Evolutionary conservation across 768 basidiomycete genomes (phyloP), one percentile per base, ranked within the genome.

Genomic region (Lentinula lateritia): DNA sequence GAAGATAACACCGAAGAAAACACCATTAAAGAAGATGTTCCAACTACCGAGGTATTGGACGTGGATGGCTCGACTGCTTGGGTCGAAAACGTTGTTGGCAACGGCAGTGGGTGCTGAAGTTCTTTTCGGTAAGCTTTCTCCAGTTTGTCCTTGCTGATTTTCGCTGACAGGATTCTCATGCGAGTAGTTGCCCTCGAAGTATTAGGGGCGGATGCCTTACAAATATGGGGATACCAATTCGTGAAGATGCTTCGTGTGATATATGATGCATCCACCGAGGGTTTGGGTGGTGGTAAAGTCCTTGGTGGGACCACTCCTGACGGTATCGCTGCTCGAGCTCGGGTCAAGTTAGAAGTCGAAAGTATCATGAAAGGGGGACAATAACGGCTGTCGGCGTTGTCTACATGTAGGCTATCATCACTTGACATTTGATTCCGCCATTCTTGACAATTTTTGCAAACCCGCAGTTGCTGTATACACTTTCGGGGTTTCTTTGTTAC

Each of bases 211-310:
- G 77, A 84, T 53, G 88, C 87, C 8, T 76, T 76, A 60, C 72
- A 77, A 32, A 73, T 89, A 8, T 93, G 88, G 86, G 91, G 91
- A n/a, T 73, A 77, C 42, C 91, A 93, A 70, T 93, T 89, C 85
- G 73, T 86, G 61, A 92, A 92, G 70, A 72, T 92, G 56, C 78
- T 93, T 20, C 80, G 76, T 28, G 70, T 90, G 13, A 69, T 92
- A 13, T 85, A 92, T 63, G 80, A 86, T 56, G 85, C 86, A 7
- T 76, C 83, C 43, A 89, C 83, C 0, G 71, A 67, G 5, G 87
- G 88, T 5, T 74, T 84, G 58, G 80, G 76, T 59, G 64, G 73
- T 58, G 77, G 68, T 57, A 77, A 70, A 58, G 71, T 80, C 34
- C 80, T 91, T 38, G 89, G 89, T 3, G 89, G 88, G 0, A 67